phyloP scores from a whole-genome alignment of 2,329 filamentous ascomycete genomes.

The Talaromyces marneffei region DNA sequence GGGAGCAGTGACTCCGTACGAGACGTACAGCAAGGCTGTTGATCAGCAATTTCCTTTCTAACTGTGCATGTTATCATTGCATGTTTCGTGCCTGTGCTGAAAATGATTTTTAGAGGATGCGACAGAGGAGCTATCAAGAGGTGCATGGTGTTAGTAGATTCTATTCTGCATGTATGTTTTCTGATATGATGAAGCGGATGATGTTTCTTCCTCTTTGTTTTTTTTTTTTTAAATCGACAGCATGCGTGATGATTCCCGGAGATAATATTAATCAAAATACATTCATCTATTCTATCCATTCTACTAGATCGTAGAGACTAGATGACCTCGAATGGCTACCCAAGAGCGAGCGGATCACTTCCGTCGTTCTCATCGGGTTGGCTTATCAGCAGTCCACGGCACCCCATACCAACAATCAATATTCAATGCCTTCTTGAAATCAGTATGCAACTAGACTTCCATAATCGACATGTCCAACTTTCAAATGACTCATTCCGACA shows the following conservation, averaged over 20 bases:
- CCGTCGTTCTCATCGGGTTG: background rate
- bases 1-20: conserved; percentile 79
- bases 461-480: too few species aligned
- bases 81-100: background rate
- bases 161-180: background rate
- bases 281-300: background rate
- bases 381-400: background rate
- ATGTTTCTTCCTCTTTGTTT: background rate
- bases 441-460: too few species aligned
- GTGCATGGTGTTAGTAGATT: background rate
- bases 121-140: background rate
- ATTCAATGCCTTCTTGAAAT: background rate
- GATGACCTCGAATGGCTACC: background rate
- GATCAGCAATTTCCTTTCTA: conserved; percentile 31
- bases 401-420: background rate
- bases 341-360: background rate
- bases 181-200: background rate
- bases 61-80: background rate
- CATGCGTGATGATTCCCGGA: background rate
- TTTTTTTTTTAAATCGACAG: background rate
- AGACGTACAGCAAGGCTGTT: conserved; percentile 67
- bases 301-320: background rate
- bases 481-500: conserved; percentile 8
- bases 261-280: background rate
- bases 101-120: background rate